Percentiles rank a stretch among this genome's conserved stretches.
These are phyloP conservation scores for Fragilaria radians DNA, from an alignment of 108 stramenopile genomes.

Conservation along the genomic window DNA sequence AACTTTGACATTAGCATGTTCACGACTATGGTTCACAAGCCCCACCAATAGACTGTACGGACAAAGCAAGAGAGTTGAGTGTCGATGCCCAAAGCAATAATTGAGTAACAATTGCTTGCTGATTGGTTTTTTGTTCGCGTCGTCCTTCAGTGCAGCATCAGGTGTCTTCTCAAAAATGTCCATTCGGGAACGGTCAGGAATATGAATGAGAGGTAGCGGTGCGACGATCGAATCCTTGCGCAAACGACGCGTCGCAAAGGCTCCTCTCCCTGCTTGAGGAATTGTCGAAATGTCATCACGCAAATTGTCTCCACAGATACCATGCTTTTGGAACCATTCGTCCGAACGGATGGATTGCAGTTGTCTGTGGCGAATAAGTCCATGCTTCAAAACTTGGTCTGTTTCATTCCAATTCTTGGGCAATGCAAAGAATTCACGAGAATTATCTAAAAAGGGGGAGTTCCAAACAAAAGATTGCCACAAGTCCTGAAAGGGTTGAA, in stretches of 20 bases:
- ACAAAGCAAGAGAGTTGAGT: conserved; percentile 57
- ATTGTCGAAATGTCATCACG: conserved; percentile 9
- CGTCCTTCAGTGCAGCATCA: neutral
- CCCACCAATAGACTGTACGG: conserved; percentile 41
- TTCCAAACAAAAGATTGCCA: neutral
- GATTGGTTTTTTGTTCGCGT: neutral
- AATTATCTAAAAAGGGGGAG: neutral
- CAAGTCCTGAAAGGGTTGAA: neutral
- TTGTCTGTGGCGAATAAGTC: neutral
- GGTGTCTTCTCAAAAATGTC: conserved; percentile 31
- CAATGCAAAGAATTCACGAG: neutral
- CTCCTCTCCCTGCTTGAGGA: conserved; percentile 51
- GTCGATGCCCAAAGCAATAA: conserved; percentile 59
- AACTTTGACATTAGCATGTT: conserved; percentile 42
- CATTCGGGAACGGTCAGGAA: conserved; percentile 38
- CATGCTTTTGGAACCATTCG: conserved; percentile 42
- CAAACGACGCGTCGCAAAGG: conserved; percentile 44
- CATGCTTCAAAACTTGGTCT: neutral
- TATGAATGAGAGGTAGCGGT: conserved; percentile 54
- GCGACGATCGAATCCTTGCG: conserved; percentile 43
- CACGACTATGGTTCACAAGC: conserved; percentile 42
- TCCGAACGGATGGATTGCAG: conserved; percentile 7
- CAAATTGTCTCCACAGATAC: conserved; percentile 70
- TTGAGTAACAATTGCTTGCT: conserved; percentile 32
- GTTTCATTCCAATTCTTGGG: neutral